phyloP scores from a whole-genome alignment of 1,139 yeast genomes.

The Tardiomyces blankii region DNA sequence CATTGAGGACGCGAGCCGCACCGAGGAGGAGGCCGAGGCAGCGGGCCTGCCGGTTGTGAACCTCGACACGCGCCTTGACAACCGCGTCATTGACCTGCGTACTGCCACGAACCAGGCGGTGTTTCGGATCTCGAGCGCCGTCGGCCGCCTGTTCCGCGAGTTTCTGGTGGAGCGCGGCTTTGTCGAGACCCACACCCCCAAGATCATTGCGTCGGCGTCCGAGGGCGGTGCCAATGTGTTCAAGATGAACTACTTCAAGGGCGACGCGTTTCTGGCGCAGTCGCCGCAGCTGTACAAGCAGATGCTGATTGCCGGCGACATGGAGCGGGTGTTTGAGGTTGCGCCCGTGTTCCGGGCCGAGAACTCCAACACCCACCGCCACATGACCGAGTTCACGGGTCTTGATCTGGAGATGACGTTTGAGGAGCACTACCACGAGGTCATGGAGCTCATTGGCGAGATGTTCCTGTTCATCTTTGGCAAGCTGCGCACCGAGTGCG shows the following conservation, averaged over 20 bases:
- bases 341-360: slow-evolving; percentile 99
- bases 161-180: slow-evolving; percentile 58
- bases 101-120: slow-evolving; percentile 96
- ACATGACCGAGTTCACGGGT: slow-evolving; percentile 97
- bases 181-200: slow-evolving; percentile 92
- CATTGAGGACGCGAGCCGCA: slow-evolving; percentile 92
- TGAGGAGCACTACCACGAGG: slow-evolving; percentile 97
- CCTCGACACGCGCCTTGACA: slow-evolving; percentile 89
- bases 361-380: slow-evolving; percentile 97
- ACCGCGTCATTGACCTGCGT: slow-evolving; percentile 92
- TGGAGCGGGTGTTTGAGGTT: slow-evolving; percentile 88
- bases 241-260: slow-evolving; percentile 85
- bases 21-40: slow-evolving; percentile 70
- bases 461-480: slow-evolving; percentile 81
- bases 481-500: slow-evolving; percentile 69
- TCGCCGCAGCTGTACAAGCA: slow-evolving; percentile 97
- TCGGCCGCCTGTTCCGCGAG: slow-evolving; percentile 81
- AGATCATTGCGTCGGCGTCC: slow-evolving; percentile 86
- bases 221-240: slow-evolving; percentile 98
- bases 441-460: slow-evolving; percentile 70
- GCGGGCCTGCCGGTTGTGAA: slow-evolving; percentile 88
- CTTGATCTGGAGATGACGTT: slow-evolving; percentile 97
- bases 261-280: slow-evolving; percentile 90
- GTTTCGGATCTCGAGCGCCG: slow-evolving; percentile 87
- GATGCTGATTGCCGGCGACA: slow-evolving; percentile 95